These are phyloP conservation scores for Rosa hybrid DNA, from an alignment of 331 rosid genomes.

Conservation along the genomic window DNA sequence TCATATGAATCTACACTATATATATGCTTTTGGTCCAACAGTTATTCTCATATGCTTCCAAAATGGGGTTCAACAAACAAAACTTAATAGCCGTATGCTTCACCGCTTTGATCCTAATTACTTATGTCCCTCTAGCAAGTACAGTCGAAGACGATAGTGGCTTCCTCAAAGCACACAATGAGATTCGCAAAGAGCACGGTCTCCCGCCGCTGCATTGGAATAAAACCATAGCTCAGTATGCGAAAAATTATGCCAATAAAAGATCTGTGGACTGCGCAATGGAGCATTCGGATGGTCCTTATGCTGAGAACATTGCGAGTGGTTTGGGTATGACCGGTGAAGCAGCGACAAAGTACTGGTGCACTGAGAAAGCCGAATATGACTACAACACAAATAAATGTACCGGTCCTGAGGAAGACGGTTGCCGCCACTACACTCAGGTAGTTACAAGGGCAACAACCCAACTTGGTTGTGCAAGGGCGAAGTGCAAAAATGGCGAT, in stretches of 20 bases:
- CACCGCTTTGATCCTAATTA: neutral
- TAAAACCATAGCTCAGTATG: constrained; percentile 10
- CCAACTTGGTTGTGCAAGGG: constrained; percentile 29
- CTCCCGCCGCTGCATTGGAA: constrained; percentile 1
- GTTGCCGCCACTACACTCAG: constrained; percentile 28
- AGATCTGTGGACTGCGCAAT: constrained; percentile 1
- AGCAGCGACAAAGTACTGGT: constrained; percentile 29
- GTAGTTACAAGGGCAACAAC: constrained; percentile 27
- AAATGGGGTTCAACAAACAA: neutral
- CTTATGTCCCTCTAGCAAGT: neutral
- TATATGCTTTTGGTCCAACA: too few species aligned
- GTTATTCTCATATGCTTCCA: too few species aligned
- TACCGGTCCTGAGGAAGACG: neutral
- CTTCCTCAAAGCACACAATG: constrained; percentile 26
- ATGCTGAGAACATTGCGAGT: constrained; percentile 13
- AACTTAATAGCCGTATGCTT: neutral
- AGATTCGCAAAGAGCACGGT: constrained; percentile 6
- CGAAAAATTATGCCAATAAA: constrained; percentile 9
- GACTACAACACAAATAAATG: constrained; percentile 16
- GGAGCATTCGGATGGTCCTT: constrained; percentile 25
- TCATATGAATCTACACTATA: too few species aligned
- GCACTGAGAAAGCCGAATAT: constrained; percentile 17
- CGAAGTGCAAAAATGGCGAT: constrained; percentile 33
- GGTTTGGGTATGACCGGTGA: neutral
- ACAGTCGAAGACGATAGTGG: neutral